Base-by-base conservation (phyloP, 345 rosid genomes). In the Euphorbia pulcherrima region DNA sequence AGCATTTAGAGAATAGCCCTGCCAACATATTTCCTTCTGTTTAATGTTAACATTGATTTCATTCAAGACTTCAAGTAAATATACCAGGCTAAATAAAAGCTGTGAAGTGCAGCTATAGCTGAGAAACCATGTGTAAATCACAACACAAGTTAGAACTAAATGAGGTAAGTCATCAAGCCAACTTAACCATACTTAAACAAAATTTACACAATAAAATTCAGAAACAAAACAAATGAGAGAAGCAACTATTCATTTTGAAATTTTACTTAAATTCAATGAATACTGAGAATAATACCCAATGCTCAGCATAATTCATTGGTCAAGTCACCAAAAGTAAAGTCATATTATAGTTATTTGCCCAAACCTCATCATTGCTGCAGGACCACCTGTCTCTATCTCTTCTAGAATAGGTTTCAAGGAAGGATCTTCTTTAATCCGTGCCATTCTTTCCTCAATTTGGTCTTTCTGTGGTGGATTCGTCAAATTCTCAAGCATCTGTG, bases 281-380 rank as follows among this genome's bases (percentile, higher is more conserved):
- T 40, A 41, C 14, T 3, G 10, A 62, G 14, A 21, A n/a, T n/a
- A n/a, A n/a, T n/a, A n/a, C n/a, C n/a, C n/a, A n/a, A n/a, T n/a
- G n/a, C n/a, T n/a, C n/a, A 6, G 8, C 10, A 5, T 18, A 59
- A 0, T 28, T 44, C 21, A 14, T 30, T 0, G 46, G 5, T 9
- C 20, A 24, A 16, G 60, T 30, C 7, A 20, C 30, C 64, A 58
- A 3, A 18, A 53, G 3, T 21, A 64, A 5, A 23, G 6, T 29
- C 48, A 27, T 37, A 37, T 20, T 18, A 20, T 20, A 24, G 54
- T 35, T 65, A 68, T 59, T 40, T 12, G 74, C 70, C 39, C 84
- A 16, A 69, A 94, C 99, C 88, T 94, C 97, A 92, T 88, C 96
- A 92, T 89, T 64, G 96, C 92, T 81, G 92, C 84, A 14, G 96